A percentile compares a stretch with the other conserved stretches of the same genome.
phyloP scores from a whole-genome alignment of 441 rosid genomes.

The Brassica balearica region DNA sequence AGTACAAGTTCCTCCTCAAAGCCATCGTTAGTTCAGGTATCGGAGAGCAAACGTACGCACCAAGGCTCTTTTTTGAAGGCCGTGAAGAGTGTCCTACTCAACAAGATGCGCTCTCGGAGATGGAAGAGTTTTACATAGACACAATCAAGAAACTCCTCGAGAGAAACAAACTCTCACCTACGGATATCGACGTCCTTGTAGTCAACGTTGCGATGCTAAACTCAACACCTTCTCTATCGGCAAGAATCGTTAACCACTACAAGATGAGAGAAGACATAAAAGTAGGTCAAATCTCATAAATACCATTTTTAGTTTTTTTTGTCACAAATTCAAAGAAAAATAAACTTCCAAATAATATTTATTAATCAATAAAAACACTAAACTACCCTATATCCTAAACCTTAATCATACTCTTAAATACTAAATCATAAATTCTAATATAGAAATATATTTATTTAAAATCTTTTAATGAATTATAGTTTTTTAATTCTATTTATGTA shows the following conservation, averaged over 20 bases:
- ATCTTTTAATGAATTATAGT: background rate
- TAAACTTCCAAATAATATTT: background rate
- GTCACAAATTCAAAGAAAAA: background rate
- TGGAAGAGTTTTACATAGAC: slow-evolving; percentile 58
- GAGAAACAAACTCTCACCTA: slow-evolving; percentile 52
- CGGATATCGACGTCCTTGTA: slow-evolving; percentile 51
- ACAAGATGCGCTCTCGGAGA: slow-evolving; percentile 52
- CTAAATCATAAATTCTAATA: background rate
- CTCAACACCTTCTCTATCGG: slow-evolving; percentile 49
- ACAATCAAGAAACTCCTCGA: slow-evolving; percentile 55
- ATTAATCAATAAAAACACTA: background rate
- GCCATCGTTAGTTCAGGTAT: slow-evolving; percentile 70
- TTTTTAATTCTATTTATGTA: background rate
- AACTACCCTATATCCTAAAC: background rate
- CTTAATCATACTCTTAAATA: background rate
- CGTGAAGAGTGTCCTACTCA: slow-evolving; percentile 57
- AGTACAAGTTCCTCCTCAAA: slow-evolving; percentile 66
- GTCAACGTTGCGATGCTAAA: slow-evolving; percentile 48
- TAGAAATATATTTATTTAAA: background rate
- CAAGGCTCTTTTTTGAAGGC: slow-evolving; percentile 54
- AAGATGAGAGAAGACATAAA: slow-evolving; percentile 48
- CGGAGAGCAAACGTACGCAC: slow-evolving; percentile 74
- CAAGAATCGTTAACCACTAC: slow-evolving; percentile 51
- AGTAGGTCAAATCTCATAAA: slow-evolving; percentile 9
- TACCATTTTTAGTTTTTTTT: background rate